Evolutionary conservation across 176 grass and related monocot genomes (phyloP).

Genomic region (Cenchrus fungigraminus): DNA sequence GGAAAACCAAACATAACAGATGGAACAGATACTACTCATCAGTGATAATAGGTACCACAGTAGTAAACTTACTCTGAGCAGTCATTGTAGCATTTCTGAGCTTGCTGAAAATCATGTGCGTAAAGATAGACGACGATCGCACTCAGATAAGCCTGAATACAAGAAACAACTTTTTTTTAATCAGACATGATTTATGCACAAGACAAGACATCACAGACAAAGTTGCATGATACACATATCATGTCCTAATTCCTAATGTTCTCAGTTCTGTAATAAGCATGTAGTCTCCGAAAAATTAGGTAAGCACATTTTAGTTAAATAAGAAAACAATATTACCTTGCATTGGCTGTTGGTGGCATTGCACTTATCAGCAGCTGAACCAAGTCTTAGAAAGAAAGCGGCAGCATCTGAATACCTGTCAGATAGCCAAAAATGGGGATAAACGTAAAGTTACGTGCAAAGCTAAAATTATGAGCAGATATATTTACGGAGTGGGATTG

Average conservation of each 20-base stretch:
- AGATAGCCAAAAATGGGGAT: conserved; percentile 15
- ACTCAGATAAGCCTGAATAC: conserved; percentile 87
- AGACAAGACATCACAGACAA: background rate
- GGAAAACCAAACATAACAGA: conserved; percentile 12
- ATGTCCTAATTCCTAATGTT: background rate
- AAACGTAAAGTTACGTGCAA: conserved; percentile 10
- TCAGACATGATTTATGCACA: background rate
- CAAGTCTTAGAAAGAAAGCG: conserved; percentile 77
- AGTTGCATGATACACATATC: background rate
- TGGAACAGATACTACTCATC: conserved; percentile 13
- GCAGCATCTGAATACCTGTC: conserved; percentile 87
- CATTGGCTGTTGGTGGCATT: conserved; percentile 97
- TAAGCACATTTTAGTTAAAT: background rate
- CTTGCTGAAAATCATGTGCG: conserved; percentile 95
- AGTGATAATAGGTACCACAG: background rate
- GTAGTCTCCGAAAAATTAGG: conserved; percentile 21
- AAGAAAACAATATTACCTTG: conserved; percentile 62
- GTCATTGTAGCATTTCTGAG: conserved; percentile 99
- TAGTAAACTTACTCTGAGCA: conserved; percentile 83
- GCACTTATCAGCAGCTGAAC: conserved; percentile 92
- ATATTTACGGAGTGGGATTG: background rate
- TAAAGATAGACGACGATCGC: conserved; percentile 95
- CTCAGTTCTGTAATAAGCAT: background rate
- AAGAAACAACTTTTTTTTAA: conserved; percentile 15
- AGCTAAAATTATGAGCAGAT: background rate